A percentile compares a stretch with the other conserved stretches of the same genome.
These are phyloP conservation scores for Albugo candida DNA, from an alignment of 352 stramenopile genomes.

Conservation along the genomic window DNA sequence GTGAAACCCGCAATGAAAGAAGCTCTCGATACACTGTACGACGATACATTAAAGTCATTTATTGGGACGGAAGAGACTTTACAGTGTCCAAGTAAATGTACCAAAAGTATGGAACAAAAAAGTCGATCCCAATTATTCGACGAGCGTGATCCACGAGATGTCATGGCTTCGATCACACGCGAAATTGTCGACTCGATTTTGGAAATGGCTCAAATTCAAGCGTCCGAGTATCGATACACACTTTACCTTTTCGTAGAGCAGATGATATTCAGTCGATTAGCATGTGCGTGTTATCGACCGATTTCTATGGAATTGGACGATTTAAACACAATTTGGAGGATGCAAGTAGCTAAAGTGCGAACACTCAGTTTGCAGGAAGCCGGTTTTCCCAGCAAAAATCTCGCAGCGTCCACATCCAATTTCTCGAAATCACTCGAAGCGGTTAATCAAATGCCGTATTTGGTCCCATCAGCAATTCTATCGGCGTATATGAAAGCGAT, in stretches of 20 bases:
- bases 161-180: slow-evolving; percentile 48
- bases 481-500: slow-evolving; percentile 37
- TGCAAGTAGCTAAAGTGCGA: slow-evolving; percentile 23
- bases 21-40: slow-evolving; percentile 37
- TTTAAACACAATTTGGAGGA: slow-evolving; percentile 41
- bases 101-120: slow-evolving; percentile 6
- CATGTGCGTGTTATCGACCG: slow-evolving; percentile 33
- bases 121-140: slow-evolving; percentile 18
- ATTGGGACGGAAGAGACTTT: slow-evolving; percentile 3
- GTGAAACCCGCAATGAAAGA: slow-evolving; percentile 39
- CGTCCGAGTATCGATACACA: slow-evolving; percentile 7
- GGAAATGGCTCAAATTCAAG: slow-evolving; percentile 14
- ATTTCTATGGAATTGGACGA: slow-evolving; percentile 37
- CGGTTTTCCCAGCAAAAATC: slow-evolving; percentile 13
- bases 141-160: slow-evolving; percentile 25
- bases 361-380: slow-evolving; percentile 28
- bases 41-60: slow-evolving; percentile 39
- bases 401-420: background rate
- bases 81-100: too few species aligned
- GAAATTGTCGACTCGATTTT: slow-evolving; percentile 38
- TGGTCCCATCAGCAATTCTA: slow-evolving; percentile 50
- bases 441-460: slow-evolving; percentile 45
- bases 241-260: slow-evolving; percentile 43
- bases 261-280: slow-evolving; percentile 54
- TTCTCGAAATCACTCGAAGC: slow-evolving; percentile 39